Evolutionary conservation across 2,329 filamentous ascomycete genomes (phyloP), one percentile per base, ranked within the genome.

Genomic region (Diplodia sapinea): DNA sequence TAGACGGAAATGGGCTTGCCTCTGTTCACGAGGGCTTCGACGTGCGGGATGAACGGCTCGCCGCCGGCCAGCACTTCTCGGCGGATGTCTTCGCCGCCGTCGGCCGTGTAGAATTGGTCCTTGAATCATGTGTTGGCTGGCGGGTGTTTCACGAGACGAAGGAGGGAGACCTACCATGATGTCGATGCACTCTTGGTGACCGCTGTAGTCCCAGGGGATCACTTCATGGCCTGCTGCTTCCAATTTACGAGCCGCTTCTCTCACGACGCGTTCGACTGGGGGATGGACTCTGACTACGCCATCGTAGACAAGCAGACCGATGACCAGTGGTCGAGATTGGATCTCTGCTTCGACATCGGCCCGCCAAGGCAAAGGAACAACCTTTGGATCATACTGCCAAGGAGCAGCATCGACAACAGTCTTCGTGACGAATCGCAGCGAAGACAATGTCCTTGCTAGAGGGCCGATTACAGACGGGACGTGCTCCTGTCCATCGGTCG

Each of bases 311-410:
- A 68, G 50, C 20, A 68, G 29, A 1, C 75, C 79, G 33, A 81
- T 77, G 6, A 66, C 70, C 0, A 81, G 68, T 50, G 75, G 76
- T 6, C 76, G 72, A 2, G 85, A 80, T 31, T 88, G 92, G 0
- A 89, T 89, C 0, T 89, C 87, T 0, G n/a, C 20, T 7, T 68
- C 67, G 31, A 79, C 73, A 9, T 77, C 72, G 2, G 85, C 81
- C 29, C 83, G 77, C 85, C 89, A 92, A 0, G 89, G 89, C 0
- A 92, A 80, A n/a, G 90, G 87, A 50, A 87, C 78, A 0, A 89
- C 87, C 0, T 88, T 78, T 0, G 90, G 89, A 74, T 92, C 90
- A 70, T 86, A 78, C 1, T 87, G 77, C 90, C 90, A 92, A 0
- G 90, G 90, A 63, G 87, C 73, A 40, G 83, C 83, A 15, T 79